Percentiles rank a stretch among this genome's conserved stretches.
These are phyloP conservation scores for Cutaneotrichosporon mucoides DNA, from an alignment of 1,284 basidiomycete species.

Conservation along the genomic window DNA sequence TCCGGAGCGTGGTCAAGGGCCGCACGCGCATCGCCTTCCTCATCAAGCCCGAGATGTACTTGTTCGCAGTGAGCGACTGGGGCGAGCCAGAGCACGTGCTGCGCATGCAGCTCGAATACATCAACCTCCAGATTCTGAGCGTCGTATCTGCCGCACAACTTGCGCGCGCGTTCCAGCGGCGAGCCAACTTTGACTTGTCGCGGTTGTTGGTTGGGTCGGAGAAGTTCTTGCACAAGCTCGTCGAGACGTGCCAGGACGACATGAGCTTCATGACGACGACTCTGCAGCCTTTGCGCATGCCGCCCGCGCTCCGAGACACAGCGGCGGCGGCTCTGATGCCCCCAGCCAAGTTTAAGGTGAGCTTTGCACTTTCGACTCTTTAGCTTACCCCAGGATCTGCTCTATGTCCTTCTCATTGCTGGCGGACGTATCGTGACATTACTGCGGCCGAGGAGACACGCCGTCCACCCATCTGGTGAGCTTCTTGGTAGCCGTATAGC, in stretches of 20 bases:
- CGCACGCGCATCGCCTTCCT: conserved; percentile 80
- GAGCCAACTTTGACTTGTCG: conserved; percentile 86
- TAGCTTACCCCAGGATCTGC: conserved; percentile 63
- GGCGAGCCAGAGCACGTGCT: conserved; percentile 91
- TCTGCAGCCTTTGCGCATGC: conserved; percentile 72
- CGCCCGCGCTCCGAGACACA: conserved; percentile 62
- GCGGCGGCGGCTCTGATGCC: conserved; percentile 73
- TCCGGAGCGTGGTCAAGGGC: conserved; percentile 55
- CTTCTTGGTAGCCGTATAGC: conserved; percentile 4
- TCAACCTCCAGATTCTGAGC: conserved; percentile 87
- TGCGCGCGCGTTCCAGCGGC: conserved; percentile 74
- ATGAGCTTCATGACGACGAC: conserved; percentile 75
- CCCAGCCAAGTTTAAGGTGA: conserved; percentile 70
- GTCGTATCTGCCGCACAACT: conserved; percentile 83
- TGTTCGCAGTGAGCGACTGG: conserved; percentile 84
- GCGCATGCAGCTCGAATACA: conserved; percentile 86
- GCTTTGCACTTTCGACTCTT: not conserved
- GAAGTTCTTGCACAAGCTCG: conserved; percentile 66
- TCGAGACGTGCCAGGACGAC: conserved; percentile 68
- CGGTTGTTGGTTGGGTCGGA: conserved; percentile 81
- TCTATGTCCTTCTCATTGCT: conserved; percentile 83
- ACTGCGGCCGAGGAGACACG: conserved; percentile 84
- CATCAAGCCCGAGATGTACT: conserved; percentile 80
- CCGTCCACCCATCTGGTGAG: conserved; percentile 85
- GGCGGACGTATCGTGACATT: conserved; percentile 78